phyloP scores from a whole-genome alignment of 2,329 filamentous ascomycete genomes.

The Huntiella moniliformis region DNA sequence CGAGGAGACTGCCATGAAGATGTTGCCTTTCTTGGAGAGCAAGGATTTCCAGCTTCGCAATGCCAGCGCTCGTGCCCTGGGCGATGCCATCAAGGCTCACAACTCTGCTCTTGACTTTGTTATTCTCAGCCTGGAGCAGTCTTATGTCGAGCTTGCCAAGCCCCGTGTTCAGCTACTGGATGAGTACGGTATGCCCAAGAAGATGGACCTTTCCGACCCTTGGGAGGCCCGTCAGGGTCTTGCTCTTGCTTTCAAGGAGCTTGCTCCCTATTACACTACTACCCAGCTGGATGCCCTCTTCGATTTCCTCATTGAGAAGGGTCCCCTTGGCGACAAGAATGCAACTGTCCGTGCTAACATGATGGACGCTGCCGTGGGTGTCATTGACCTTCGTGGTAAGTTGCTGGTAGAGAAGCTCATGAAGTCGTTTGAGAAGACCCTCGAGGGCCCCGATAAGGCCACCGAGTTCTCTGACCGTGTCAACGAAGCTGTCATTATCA shows the following conservation, averaged over 20 bases:
- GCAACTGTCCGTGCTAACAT: conserved; percentile 66
- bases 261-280: conserved; percentile 51
- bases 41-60: conserved; percentile 66
- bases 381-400: conserved; percentile 68
- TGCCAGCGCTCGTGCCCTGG: conserved; percentile 64
- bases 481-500: conserved; percentile 92
- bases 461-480: conserved; percentile 71
- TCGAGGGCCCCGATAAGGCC: conserved; percentile 71
- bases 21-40: conserved; percentile 63
- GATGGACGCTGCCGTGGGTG: conserved; percentile 69
- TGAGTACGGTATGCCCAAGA: conserved; percentile 85
- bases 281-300: conserved; percentile 60
- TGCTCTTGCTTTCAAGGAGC: conserved; percentile 67
- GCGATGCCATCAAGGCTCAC: conserved; percentile 49
- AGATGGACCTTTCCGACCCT: conserved; percentile 68
- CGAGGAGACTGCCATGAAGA: conserved; percentile 42
- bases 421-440: conserved; percentile 70
- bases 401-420: conserved; percentile 74
- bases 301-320: conserved; percentile 66
- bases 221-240: conserved; percentile 88
- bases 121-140: conserved; percentile 44
- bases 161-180: conserved; percentile 70
- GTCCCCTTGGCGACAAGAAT: conserved; percentile 72
- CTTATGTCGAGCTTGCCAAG: conserved; percentile 64
- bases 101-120: conserved; percentile 40